These are phyloP conservation scores for Aegilops longissima DNA, from an alignment of 176 grass and related monocot genomes.

Conservation along the genomic window DNA sequence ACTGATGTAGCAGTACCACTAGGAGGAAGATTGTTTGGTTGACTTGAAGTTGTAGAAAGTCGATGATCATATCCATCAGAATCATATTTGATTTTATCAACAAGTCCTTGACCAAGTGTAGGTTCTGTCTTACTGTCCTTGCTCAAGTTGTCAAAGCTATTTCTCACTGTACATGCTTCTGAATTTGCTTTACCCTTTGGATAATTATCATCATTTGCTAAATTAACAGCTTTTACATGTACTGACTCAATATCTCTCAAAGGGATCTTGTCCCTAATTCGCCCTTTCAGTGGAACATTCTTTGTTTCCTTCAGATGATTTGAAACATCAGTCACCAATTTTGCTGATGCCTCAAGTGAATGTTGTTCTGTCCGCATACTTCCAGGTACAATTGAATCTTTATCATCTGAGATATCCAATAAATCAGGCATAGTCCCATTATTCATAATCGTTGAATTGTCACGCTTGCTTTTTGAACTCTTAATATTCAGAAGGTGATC, in stretches of 20 bases:
- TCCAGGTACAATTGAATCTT: conserved; percentile 25
- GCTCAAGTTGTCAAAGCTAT: conserved; percentile 18
- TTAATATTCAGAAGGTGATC: conserved; percentile 1
- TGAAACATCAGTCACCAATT: conserved; percentile 1
- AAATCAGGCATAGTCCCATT: conserved; percentile 31
- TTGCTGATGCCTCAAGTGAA: conserved; percentile 14
- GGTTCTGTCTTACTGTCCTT: conserved; percentile 28
- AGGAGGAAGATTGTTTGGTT: conserved; percentile 32
- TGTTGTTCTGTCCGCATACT: conserved; percentile 29
- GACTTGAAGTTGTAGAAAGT: conserved; percentile 23
- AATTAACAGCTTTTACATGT: conserved; percentile 28
- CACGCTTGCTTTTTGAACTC: conserved; percentile 28
- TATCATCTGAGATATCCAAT: conserved; percentile 34
- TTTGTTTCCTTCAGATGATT: conserved; percentile 41
- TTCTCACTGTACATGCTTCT: conserved; percentile 29
- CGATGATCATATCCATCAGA: conserved; percentile 31
- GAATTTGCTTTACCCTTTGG: conserved; percentile 26
- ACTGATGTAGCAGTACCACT: conserved; percentile 12
- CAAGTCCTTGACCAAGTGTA: conserved; percentile 34
- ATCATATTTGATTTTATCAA: conserved; percentile 18
- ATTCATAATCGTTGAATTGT: conserved; percentile 26
- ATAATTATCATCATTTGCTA: conserved; percentile 5
- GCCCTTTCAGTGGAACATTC: conserved; percentile 25
- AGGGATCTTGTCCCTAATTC: conserved; percentile 1
- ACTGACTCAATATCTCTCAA: conserved; percentile 15